A percentile compares a stretch with the other conserved stretches of the same genome.
These are phyloP conservation scores for Auriscalpium orientale DNA, from an alignment of 768 basidiomycete genomes.

Conservation along the genomic window DNA sequence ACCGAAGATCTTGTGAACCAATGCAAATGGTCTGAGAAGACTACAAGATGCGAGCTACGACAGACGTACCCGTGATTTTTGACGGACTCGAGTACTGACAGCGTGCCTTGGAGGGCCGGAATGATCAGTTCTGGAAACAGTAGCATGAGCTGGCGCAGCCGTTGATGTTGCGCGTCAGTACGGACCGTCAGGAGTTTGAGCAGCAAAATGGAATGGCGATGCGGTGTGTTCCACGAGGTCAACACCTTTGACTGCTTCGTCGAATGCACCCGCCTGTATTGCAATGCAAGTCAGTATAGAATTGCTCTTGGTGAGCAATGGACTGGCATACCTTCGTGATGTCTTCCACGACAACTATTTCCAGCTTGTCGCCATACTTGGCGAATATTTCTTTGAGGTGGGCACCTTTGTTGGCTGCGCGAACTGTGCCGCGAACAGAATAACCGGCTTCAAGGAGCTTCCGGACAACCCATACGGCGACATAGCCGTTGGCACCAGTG, in stretches of 20 bases:
- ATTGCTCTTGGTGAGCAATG: not conserved
- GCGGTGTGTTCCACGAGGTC: slow-evolving; percentile 31
- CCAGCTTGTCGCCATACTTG: slow-evolving; percentile 28
- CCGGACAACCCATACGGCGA: slow-evolving; percentile 25
- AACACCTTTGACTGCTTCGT: slow-evolving; percentile 37
- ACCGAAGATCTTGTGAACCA: slow-evolving; percentile 19
- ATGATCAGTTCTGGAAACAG: slow-evolving; percentile 23
- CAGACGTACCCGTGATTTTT: slow-evolving; percentile 23
- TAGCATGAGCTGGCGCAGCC: not conserved
- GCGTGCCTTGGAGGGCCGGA: slow-evolving; percentile 35
- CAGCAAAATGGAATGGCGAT: slow-evolving; percentile 24
- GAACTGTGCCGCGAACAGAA: slow-evolving; percentile 36
- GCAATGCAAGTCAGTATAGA: not conserved
- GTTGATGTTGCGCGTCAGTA: not conserved
- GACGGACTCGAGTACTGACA: slow-evolving; percentile 26
- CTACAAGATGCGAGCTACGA: not conserved
- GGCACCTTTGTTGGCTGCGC: slow-evolving; percentile 34
- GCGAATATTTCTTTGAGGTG: slow-evolving; percentile 33
- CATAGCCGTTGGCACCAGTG: slow-evolving; percentile 8
- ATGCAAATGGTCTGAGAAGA: not conserved
- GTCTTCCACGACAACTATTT: slow-evolving; percentile 39
- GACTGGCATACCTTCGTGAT: slow-evolving; percentile 29
- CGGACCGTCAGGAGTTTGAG: slow-evolving; percentile 14
- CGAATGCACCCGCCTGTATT: slow-evolving; percentile 26
- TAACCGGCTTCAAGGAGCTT: slow-evolving; percentile 31